Percentiles rank a stretch among this genome's conserved stretches.
Evolutionary conservation across 1,284 basidiomycete genomes (phyloP).

Genomic region (Porodaedalea pini): DNA sequence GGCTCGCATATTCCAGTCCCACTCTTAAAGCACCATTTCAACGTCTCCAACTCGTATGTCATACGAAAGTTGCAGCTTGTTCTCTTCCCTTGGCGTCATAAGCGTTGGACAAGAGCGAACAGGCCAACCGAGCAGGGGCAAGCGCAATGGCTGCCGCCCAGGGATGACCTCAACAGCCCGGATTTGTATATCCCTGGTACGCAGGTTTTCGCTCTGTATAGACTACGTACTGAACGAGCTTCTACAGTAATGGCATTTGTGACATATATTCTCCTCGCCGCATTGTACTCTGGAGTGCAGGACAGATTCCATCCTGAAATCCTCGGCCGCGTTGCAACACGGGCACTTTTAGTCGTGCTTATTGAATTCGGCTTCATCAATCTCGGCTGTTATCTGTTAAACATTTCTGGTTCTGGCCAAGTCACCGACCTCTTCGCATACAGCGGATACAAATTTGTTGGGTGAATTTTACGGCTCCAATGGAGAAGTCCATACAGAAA

Average conservation of each 20-base stretch:
- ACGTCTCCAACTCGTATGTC: conserved; percentile 96
- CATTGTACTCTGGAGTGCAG: conserved; percentile 81
- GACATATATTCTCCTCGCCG: conserved; percentile 89
- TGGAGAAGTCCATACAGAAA: not conserved
- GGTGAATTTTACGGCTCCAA: conserved; percentile 45
- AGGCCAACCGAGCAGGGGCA: conserved; percentile 63
- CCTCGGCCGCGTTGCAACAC: conserved; percentile 82
- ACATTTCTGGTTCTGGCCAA: conserved; percentile 73
- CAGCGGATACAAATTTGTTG: conserved; percentile 97
- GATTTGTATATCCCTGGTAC: conserved; percentile 94
- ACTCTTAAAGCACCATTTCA: conserved; percentile 90
- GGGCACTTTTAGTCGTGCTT: conserved; percentile 76
- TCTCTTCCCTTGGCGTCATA: conserved; percentile 95
- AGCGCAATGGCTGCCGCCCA: conserved; percentile 81
- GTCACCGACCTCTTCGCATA: conserved; percentile 78
- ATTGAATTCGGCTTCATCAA: conserved; percentile 89
- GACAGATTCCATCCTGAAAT: conserved; percentile 88
- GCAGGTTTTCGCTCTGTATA: conserved; percentile 27
- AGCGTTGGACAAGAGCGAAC: conserved; percentile 71
- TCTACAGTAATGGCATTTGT: conserved; percentile 88
- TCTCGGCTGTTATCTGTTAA: conserved; percentile 87
- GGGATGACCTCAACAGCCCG: conserved; percentile 94
- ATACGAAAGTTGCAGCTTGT: conserved; percentile 86
- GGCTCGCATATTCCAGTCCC: conserved; percentile 74
- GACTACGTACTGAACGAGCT: conserved; percentile 11